phyloP scores from a whole-genome alignment of 2,329 filamentous ascomycete species.

The Stagonosporopsis tanaceti region DNA sequence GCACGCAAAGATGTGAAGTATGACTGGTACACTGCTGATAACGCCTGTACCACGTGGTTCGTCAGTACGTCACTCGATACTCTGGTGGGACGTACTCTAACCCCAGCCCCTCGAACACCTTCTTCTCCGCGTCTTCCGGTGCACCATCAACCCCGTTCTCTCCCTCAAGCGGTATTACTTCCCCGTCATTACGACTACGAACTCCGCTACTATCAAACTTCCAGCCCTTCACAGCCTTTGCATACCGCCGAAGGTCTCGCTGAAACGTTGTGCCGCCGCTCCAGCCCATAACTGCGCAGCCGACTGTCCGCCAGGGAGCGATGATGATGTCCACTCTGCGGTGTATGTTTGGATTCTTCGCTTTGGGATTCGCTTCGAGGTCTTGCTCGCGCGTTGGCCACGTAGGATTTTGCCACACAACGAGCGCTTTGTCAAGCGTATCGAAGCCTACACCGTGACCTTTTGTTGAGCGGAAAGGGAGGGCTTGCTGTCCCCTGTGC shows the following conservation, averaged over 20 bases:
- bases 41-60: background rate
- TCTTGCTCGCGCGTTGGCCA: slow-evolving; percentile 52
- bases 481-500: slow-evolving; percentile 72
- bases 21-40: background rate
- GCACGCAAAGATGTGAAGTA: background rate
- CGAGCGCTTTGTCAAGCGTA: slow-evolving; percentile 86
- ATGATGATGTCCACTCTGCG: slow-evolving; percentile 92
- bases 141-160: slow-evolving; percentile 53
- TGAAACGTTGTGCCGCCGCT: slow-evolving; percentile 89
- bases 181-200: slow-evolving; percentile 70
- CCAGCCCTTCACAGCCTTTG: slow-evolving; percentile 73
- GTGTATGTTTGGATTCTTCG: slow-evolving; percentile 76
- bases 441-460: slow-evolving; percentile 73
- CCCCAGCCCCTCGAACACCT: slow-evolving; percentile 79
- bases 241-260: slow-evolving; percentile 82
- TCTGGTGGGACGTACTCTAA: slow-evolving; percentile 59
- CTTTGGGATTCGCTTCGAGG: slow-evolving; percentile 44
- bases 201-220: slow-evolving; percentile 95
- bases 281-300: slow-evolving; percentile 90
- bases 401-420: slow-evolving; percentile 84
- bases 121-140: slow-evolving; percentile 76
- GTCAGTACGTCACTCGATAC: slow-evolving; percentile 56
- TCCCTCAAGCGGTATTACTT: slow-evolving; percentile 74
- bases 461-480: slow-evolving; percentile 60
- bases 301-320: slow-evolving; percentile 85